Conservation (phyloP, 2,329 filamentous ascomycete genomes). For the Fusarium sublunatum region DNA sequence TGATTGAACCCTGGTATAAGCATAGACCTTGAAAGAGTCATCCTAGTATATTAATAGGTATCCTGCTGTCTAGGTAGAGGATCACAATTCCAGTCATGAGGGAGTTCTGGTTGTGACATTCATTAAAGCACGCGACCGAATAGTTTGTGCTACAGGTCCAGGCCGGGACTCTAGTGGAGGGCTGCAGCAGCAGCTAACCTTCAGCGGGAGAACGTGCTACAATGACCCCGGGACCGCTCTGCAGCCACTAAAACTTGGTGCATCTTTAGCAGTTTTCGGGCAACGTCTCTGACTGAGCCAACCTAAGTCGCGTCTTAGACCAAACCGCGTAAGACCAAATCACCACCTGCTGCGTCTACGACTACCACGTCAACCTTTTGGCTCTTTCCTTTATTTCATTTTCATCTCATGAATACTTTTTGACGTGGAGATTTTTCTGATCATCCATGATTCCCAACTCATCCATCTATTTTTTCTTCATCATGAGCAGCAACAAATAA, state of each 20-base stretch:
- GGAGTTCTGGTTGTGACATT: not conserved
- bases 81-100: too few relatives aligned
- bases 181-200: slow-evolving; percentile 3
- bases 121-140: slow-evolving; percentile 13
- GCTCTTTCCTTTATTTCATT: not conserved
- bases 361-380: slow-evolving; percentile 2
- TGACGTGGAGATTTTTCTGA: not conserved
- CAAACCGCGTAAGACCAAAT: slow-evolving; percentile 35
- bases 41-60: too few relatives aligned
- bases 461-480: not conserved
- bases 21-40: too few relatives aligned
- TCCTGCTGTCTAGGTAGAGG: too few relatives aligned
- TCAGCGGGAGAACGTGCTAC: slow-evolving; percentile 25
- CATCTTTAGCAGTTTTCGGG: slow-evolving; percentile 30
- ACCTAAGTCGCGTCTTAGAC: slow-evolving; percentile 37
- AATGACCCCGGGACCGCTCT: slow-evolving; percentile 12
- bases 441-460: not conserved
- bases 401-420: not conserved
- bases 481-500: slow-evolving; percentile 18
- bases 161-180: not conserved
- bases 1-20: not conserved
- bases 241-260: slow-evolving; percentile 35
- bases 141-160: slow-evolving; percentile 10
- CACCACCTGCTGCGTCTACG: slow-evolving; percentile 9
- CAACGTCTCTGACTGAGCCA: slow-evolving; percentile 23